A percentile compares a stretch with the other conserved stretches of the same genome.
Conservation (phyloP, 2,329 filamentous ascomycete genomes). For the Scedosporium apiospermum region DNA sequence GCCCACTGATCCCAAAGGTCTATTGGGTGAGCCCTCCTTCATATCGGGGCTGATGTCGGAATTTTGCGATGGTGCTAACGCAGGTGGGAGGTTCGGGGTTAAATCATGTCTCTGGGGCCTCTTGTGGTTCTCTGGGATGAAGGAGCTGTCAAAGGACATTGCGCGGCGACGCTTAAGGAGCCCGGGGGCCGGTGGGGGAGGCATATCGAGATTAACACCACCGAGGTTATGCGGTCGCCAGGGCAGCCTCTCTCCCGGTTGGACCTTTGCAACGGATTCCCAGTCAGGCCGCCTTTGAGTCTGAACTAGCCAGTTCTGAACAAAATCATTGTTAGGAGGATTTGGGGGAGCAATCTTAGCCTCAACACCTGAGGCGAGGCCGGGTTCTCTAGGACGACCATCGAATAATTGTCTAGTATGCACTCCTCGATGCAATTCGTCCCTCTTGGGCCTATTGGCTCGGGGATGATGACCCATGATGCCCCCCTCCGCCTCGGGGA, state of each 20-base stretch:
- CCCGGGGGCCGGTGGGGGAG: background rate
- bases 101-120: background rate
- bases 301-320: conserved; percentile 3
- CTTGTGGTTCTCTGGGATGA: background rate
- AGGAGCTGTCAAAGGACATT: conserved; percentile 2
- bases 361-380: background rate
- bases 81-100: background rate
- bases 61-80: background rate
- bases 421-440: too few species aligned
- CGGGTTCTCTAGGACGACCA: background rate
- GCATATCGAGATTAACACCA: background rate
- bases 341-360: background rate
- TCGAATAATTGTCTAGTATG: too few species aligned
- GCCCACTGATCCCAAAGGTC: background rate
- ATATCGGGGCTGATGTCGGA: background rate
- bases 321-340: background rate
- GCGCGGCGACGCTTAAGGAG: background rate
- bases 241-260: background rate
- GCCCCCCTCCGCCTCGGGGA: too few species aligned
- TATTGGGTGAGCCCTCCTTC: background rate
- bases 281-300: conserved; percentile 4
- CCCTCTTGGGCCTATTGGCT: too few species aligned
- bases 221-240: conserved; percentile 2
- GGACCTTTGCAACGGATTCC: background rate
- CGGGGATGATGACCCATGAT: too few species aligned